Evolutionary conservation across 768 basidiomycete genomes (phyloP).

Genomic region (Coprinopsis sp.): DNA sequence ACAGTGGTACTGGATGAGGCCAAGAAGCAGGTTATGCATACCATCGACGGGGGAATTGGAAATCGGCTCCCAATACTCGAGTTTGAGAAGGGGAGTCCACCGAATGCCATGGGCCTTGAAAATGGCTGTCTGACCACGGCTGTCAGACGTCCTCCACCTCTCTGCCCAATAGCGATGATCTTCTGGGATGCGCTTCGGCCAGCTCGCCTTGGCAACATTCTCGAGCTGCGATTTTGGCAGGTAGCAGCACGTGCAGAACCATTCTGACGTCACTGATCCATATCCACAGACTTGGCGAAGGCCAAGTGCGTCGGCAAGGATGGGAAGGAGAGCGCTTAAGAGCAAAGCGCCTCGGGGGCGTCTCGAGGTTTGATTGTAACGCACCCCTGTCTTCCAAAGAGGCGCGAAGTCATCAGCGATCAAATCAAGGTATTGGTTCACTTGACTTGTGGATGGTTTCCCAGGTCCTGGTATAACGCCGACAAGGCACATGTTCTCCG

Average conservation of each 20-base stretch:
- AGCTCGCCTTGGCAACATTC: neutral
- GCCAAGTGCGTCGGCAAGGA: constrained; percentile 28
- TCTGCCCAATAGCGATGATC: constrained; percentile 10
- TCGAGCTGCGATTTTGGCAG: neutral
- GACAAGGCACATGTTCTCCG: constrained; percentile 15
- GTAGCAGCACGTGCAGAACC: constrained; percentile 9
- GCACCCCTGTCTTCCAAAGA: constrained; percentile 26
- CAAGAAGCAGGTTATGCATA: constrained; percentile 12
- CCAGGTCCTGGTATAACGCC: constrained; percentile 14
- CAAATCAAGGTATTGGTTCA: constrained; percentile 29
- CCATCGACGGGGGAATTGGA: constrained; percentile 9
- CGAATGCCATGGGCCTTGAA: constrained; percentile 9
- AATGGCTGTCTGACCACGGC: neutral
- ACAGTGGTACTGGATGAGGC: constrained; percentile 9
- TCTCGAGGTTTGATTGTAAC: constrained; percentile 13
- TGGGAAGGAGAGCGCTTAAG: constrained; percentile 20
- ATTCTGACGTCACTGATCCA: constrained; percentile 8
- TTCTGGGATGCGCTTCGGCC: neutral
- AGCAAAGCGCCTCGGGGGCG: constrained; percentile 19
- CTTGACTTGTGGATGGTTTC: constrained; percentile 22
- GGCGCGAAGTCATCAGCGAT: constrained; percentile 30
- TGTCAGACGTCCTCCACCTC: neutral
- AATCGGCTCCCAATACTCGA: constrained; percentile 14
- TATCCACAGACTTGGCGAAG: constrained; percentile 21
- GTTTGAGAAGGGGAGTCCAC: constrained; percentile 8